Percentiles rank a stretch among this genome's conserved stretches.
These are phyloP conservation scores for Mycena belliarum DNA, from an alignment of 768 basidiomycete species.

Conservation along the genomic window DNA sequence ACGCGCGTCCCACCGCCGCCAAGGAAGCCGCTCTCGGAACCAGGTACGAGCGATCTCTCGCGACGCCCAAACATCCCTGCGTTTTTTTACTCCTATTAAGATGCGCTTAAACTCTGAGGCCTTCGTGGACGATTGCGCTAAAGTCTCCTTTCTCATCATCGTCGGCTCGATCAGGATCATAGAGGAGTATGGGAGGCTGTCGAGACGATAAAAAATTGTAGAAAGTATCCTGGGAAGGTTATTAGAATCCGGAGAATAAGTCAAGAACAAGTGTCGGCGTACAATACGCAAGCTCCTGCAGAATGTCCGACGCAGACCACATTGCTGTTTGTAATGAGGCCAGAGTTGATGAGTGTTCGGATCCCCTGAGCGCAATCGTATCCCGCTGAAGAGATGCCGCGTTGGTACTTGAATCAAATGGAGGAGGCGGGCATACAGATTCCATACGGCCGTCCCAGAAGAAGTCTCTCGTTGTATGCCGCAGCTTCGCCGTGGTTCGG, in stretches of 20 bases:
- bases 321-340: background rate
- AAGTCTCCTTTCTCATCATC: background rate
- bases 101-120: background rate
- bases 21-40: background rate
- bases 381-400: background rate
- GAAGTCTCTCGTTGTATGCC: background rate
- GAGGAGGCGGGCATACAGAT: background rate
- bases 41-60: background rate
- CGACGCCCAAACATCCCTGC: background rate
- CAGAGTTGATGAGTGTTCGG: background rate
- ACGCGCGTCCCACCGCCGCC: background rate
- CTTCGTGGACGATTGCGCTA: background rate
- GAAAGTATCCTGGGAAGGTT: background rate
- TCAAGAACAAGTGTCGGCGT: background rate
- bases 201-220: background rate
- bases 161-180: background rate
- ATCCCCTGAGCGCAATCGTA: background rate
- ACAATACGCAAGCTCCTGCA: background rate
- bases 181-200: background rate
- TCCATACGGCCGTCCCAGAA: background rate
- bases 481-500: slow-evolving; percentile 1
- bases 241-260: no score
- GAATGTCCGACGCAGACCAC: background rate
- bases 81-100: background rate
- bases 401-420: no score